Base-by-base conservation (phyloP, 1,139 yeast species). In the Saccharomyces uvarum region DNA sequence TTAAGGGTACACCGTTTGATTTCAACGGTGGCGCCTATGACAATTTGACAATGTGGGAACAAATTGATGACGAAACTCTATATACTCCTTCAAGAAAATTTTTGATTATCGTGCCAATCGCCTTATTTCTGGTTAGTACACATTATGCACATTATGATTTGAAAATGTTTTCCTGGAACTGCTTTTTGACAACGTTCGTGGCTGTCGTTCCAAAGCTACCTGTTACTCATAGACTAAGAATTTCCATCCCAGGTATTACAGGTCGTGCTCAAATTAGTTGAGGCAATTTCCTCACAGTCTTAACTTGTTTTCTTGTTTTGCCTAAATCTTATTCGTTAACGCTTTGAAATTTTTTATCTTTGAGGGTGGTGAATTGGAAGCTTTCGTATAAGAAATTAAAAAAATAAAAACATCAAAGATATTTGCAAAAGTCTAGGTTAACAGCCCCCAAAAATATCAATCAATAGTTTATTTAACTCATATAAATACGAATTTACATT, bases 41-140 rank as follows among this genome's bases (percentile, higher is more conserved):
- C 70, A 86, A 89, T 67, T 78, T 93, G 64, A 93, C 97, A 29
- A 88, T 93, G 97, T 93, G 99, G 99, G 99, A 93, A 72, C 99
- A 93, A 72, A 85, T 93, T 60, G 98, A 93, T 71, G 86, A 91
- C 65, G 99, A 98, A 57, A 97, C 90, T 69, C 96, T 90, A 70
- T 93, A 90, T 70, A 93, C 98, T 0, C 98, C 98, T 4, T 84
- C 96, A 29, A 90, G 93, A 76, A 93, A 93, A 73, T 93, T 90
- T 67, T 76, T 93, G 63, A 81, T 91, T 75, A 83, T 88, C 56
- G 97, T 93, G 14, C 99, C 99, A 44, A 88, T 93, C 62, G 85
- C 83, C 8, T 77, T 93, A 66, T 93, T 93, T 66, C 77, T 93
- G 63, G 78, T 90, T 52, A 84, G 95, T 56, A 91, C 98, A 2